Percentiles rank a stretch among this genome's conserved stretches.
These are phyloP conservation scores for Cryptosporidium baileyi DNA, from an alignment of 169 alveolate genomes.

Conservation along the genomic window DNA sequence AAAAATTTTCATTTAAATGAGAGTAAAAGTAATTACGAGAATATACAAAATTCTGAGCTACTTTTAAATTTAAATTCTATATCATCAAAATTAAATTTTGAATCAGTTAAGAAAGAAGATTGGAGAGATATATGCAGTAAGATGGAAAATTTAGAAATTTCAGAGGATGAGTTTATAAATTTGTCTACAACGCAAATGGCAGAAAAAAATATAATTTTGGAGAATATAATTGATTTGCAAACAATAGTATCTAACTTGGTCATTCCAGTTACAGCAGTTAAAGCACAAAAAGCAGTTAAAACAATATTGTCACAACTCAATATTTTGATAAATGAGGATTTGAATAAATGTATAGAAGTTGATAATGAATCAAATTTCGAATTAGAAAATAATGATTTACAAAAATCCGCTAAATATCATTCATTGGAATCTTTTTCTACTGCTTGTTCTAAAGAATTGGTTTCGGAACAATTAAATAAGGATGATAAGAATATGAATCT, in stretches of 20 bases:
- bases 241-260: conserved; percentile 41
- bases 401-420: neutral
- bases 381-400: too few relatives aligned
- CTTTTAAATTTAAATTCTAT: neutral
- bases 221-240: conserved; percentile 49
- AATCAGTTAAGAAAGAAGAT: conserved; percentile 1
- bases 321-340: conserved; percentile 15
- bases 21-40: neutral
- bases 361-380: too few relatives aligned
- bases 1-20: neutral
- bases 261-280: conserved; percentile 44
- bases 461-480: neutral
- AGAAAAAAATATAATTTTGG: conserved; percentile 19
- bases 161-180: conserved; percentile 54
- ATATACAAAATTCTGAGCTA: neutral
- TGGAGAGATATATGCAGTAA: conserved; percentile 62
- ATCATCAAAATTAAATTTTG: neutral
- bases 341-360: neutral
- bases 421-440: conserved; percentile 62
- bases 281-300: conserved; percentile 65
- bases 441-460: conserved; percentile 4
- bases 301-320: conserved; percentile 22
- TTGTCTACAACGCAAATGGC: conserved; percentile 51
- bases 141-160: conserved; percentile 11
- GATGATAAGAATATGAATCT: neutral